These are phyloP conservation scores for Helichrysum umbraculigerum DNA, from an alignment of 129 eudicot species.

Conservation along the genomic window DNA sequence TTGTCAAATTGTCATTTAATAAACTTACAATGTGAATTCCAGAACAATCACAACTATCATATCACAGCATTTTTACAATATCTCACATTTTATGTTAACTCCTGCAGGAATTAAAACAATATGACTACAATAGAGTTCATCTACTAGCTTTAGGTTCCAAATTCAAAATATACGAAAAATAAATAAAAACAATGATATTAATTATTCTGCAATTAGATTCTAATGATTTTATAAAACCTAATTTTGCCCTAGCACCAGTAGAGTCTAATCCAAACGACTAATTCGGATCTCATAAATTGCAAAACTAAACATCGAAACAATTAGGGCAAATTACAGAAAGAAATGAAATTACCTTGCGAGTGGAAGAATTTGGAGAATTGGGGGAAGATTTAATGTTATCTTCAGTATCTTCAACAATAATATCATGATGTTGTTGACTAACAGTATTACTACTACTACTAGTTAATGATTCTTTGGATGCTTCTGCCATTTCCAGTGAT, in stretches of 20 bases:
- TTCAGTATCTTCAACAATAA: constrained; percentile 59
- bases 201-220: too few species aligned
- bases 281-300: constrained; percentile 17
- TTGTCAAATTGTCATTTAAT: background rate
- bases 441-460: constrained; percentile 14
- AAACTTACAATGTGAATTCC: background rate
- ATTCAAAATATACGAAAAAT: too few species aligned
- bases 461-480: constrained; percentile 57
- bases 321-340: background rate
- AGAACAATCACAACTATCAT: background rate
- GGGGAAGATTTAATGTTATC: constrained; percentile 78
- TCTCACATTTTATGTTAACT: background rate
- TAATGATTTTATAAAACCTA: background rate
- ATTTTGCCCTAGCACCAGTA: background rate
- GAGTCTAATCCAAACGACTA: constrained; percentile 17
- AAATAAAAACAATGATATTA: too few species aligned
- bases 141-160: constrained; percentile 9
- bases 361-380: constrained; percentile 76
- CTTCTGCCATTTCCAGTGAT: constrained; percentile 56
- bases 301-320: background rate
- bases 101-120: background rate
- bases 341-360: constrained; percentile 69
- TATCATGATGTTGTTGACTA: constrained; percentile 40
- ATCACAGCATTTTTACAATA: background rate
- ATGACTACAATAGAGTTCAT: constrained; percentile 7